Conservation (phyloP, 139 green algal species). For the Diplosphaera chodatii region DNA sequence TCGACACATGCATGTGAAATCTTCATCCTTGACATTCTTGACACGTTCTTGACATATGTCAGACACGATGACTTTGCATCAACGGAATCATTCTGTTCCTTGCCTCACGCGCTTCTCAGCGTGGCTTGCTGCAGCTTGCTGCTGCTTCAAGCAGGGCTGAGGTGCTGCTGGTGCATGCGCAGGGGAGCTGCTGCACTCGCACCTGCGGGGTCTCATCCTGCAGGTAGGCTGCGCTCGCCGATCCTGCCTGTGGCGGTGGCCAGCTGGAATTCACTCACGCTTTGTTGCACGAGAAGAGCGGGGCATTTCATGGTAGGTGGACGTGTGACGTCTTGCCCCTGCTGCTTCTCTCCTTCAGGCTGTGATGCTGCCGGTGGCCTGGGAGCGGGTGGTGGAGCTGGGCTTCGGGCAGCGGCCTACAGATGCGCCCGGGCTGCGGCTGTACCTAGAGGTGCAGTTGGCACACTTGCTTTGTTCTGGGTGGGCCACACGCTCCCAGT, state of each 20-base stretch:
- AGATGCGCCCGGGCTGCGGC: constrained; percentile 25
- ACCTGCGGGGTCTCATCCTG: not conserved
- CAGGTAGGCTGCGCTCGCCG: not conserved
- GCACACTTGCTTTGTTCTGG: too few relatives aligned
- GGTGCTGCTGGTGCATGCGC: constrained; percentile 2
- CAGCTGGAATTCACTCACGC: too few relatives aligned
- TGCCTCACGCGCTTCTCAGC: not conserved
- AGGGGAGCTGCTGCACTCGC: not conserved
- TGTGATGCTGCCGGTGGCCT: constrained; percentile 47
- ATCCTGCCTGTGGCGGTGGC: not conserved
- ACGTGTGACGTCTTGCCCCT: too few relatives aligned
- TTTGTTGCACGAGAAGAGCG: too few relatives aligned
- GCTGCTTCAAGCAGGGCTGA: not conserved
- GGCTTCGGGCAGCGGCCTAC: constrained; percentile 48
- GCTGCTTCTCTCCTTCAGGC: constrained; percentile 54
- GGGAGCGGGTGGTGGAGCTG: constrained; percentile 68
- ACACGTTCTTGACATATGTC: too few relatives aligned
- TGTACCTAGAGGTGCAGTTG: constrained; percentile 77
- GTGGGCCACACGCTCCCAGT: too few relatives aligned
- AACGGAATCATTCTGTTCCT: too few relatives aligned
- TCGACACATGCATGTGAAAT: too few relatives aligned
- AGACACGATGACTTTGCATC: too few relatives aligned
- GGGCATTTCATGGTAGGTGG: too few relatives aligned
- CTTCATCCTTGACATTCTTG: too few relatives aligned
- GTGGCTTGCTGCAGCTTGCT: not conserved